Conservation (phyloP, 2,329 filamentous ascomycete species). For the Phyllosticta citribraziliensis region DNA sequence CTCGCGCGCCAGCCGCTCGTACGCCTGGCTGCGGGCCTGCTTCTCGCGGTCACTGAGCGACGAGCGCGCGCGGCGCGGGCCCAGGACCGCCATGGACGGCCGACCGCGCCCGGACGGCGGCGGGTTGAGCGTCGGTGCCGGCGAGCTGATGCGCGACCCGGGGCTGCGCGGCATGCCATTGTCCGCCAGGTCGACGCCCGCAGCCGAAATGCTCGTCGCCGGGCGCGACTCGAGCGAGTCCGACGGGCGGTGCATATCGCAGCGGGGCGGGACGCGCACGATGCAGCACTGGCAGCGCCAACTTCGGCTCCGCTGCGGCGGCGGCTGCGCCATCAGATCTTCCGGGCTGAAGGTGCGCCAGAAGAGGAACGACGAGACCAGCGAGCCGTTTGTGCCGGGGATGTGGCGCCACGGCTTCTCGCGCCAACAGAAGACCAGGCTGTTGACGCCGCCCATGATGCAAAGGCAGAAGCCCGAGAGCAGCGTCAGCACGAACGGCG, state of each 20-base stretch:
- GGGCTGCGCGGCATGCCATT: background rate
- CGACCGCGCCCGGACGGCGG: background rate
- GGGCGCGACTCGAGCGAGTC: background rate
- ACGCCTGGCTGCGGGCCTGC: constrained; percentile 25
- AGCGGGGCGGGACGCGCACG: background rate
- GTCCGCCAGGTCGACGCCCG: background rate
- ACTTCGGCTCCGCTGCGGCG: background rate
- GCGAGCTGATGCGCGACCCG: background rate
- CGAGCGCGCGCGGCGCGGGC: constrained; percentile 12
- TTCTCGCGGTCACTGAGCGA: background rate
- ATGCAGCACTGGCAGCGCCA: background rate
- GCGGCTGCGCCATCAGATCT: background rate
- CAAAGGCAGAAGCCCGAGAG: constrained; percentile 49
- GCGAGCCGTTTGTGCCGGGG: constrained; percentile 32
- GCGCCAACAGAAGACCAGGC: constrained; percentile 55
- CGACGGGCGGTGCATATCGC: background rate
- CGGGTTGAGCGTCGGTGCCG: background rate
- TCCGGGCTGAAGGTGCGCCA: background rate
- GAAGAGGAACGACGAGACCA: constrained; percentile 27
- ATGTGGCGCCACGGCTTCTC: constrained; percentile 63
- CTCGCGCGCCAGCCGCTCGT: constrained; percentile 30
- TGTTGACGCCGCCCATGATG: constrained; percentile 58
- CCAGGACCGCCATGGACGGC: background rate
- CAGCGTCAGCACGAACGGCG: constrained; percentile 48
- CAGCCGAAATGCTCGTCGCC: background rate